phyloP scores from a whole-genome alignment of 2,329 filamentous ascomycete species.

The Pseudogymnoascus sp. region DNA sequence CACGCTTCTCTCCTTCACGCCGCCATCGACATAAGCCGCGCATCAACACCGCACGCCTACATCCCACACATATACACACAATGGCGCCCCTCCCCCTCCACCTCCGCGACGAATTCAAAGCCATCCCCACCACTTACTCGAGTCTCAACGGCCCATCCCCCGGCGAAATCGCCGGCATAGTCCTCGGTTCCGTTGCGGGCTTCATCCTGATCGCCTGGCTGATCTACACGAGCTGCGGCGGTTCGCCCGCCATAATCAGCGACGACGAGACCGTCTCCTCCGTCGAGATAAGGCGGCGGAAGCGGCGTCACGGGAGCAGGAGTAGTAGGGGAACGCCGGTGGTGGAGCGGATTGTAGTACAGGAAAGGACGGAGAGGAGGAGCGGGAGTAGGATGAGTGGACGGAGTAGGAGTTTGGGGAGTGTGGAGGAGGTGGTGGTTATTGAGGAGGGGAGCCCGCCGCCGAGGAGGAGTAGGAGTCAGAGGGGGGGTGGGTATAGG shows the following conservation, averaged over 20 bases:
- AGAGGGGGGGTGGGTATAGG: constrained; percentile 25
- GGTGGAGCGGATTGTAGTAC: constrained; percentile 26
- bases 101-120: constrained; percentile 24
- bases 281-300: constrained; percentile 22
- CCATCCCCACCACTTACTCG: constrained; percentile 56
- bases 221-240: constrained; percentile 29
- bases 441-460: constrained; percentile 30
- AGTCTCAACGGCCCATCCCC: constrained; percentile 46
- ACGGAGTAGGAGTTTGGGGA: neutral
- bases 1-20: neutral
- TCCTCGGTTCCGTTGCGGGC: constrained; percentile 45
- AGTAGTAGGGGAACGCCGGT: constrained; percentile 17
- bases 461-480: constrained; percentile 16
- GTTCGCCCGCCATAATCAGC: constrained; percentile 18
- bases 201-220: constrained; percentile 48
- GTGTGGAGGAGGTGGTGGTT: constrained; percentile 28
- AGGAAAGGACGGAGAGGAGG: constrained; percentile 22
- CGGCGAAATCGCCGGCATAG: constrained; percentile 53
- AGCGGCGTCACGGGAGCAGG: constrained; percentile 5
- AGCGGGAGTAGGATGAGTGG: constrained; percentile 17
- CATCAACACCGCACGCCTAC: neutral
- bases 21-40: neutral
- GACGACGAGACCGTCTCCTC: constrained; percentile 17
- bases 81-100: neutral
- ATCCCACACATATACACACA: neutral